phyloP scores from a whole-genome alignment of 345 rosid genomes.

The Salix dunnii region DNA sequence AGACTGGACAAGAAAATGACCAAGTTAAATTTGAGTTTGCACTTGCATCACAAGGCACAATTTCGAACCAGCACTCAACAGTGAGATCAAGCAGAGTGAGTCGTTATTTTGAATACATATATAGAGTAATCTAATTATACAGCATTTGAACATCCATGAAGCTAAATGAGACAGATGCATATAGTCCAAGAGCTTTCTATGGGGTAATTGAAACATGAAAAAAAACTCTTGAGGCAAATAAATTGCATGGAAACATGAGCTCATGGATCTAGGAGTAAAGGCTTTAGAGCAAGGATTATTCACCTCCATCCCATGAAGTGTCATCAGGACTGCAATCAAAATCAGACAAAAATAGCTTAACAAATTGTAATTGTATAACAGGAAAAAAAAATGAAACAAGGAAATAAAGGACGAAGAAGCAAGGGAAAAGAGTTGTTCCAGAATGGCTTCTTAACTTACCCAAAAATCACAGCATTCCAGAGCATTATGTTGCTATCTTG shows the following conservation, averaged over 20 bases:
- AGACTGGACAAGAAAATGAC: background rate
- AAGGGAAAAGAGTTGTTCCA: background rate
- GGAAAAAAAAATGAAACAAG: background rate
- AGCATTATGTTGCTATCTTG: slow-evolving; percentile 32
- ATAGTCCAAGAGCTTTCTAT: background rate
- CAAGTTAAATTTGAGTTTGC: too few relatives aligned
- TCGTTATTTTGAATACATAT: too few relatives aligned
- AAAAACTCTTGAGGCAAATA: background rate
- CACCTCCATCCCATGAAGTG: slow-evolving; percentile 88
- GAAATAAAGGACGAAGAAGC: background rate
- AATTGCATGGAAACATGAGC: background rate
- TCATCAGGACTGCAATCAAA: slow-evolving; percentile 64
- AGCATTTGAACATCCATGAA: too few relatives aligned
- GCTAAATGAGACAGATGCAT: too few relatives aligned
- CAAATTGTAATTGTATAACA: slow-evolving; percentile 4
- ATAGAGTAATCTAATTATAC: too few relatives aligned
- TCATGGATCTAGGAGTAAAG: background rate
- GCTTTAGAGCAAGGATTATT: slow-evolving; percentile 16
- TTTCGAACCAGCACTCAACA: too few relatives aligned
- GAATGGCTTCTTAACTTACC: slow-evolving; percentile 5
- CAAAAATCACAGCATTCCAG: slow-evolving; percentile 37
- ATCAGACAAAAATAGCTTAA: slow-evolving; percentile 17
- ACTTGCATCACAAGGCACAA: too few relatives aligned
- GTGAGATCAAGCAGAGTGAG: too few relatives aligned
- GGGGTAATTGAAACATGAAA: background rate